Base-by-base conservation (phyloP, 345 rosid genomes). In the Pelargonium nanum region DNA sequence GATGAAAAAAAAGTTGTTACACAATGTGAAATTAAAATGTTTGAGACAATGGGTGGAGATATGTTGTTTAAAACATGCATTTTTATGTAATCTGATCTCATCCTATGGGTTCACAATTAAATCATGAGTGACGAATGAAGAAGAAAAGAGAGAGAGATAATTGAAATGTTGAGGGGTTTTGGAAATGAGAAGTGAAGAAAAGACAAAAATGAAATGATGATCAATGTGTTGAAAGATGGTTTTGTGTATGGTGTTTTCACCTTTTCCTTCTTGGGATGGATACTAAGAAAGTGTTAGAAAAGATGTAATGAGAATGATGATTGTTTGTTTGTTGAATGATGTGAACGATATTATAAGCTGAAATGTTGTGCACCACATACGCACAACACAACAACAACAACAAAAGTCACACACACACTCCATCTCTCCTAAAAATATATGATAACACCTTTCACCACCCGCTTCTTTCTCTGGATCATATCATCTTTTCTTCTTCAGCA, bases 321-420 rank as follows among this genome's bases (percentile, higher is more conserved):
- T 6, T 9, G 44, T 34, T 25, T 52, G 32, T 70, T 73, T 65
- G 70, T 75, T 61, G n/a, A n/a, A n/a, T n/a, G n/a, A n/a, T n/a
- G n/a, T n/a, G n/a, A n/a, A n/a, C n/a, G n/a, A n/a, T n/a, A n/a
- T n/a, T n/a, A n/a, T n/a, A n/a, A n/a, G n/a, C n/a, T n/a, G n/a
- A n/a, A n/a, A n/a, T n/a, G n/a, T n/a, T n/a, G n/a, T n/a, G n/a
- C n/a, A n/a, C n/a, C n/a, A n/a, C n/a, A n/a, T n/a, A n/a, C n/a
- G n/a, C n/a, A n/a, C n/a, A 65, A 64, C 68, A 66, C 65, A 75
- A 61, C 53, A 34, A 64, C 62, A 63, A 62, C 61, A 68, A 3
- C 52, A 24, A 21, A 25, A 53, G 21, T 60, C 32, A 15, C 57
- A 32, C 24, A n/a, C n/a, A n/a, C n/a, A n/a, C n/a, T n/a, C n/a